A percentile compares a stretch with the other conserved stretches of the same genome.
Evolutionary conservation across 1,139 yeast genomes (phyloP).

Genomic region (Hemisphaericaspora xylofermentans): DNA sequence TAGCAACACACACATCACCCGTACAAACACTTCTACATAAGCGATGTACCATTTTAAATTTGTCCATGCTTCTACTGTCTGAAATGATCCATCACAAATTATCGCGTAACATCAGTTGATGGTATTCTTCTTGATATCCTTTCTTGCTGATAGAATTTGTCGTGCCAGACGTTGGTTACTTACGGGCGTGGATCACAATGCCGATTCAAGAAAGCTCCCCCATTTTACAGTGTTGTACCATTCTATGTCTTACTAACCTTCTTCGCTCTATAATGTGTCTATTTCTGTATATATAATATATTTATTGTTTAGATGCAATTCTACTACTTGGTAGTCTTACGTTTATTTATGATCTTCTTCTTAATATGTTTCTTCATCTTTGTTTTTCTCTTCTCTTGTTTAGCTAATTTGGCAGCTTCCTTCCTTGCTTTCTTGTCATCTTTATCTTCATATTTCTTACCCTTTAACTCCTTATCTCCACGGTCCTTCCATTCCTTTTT

Average conservation of each 20-base stretch:
- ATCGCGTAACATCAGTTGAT: too few relatives aligned
- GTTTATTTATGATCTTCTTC: constrained; percentile 69
- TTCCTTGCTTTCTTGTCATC: constrained; percentile 84
- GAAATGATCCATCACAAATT: too few relatives aligned
- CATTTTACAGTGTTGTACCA: neutral
- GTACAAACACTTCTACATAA: too few relatives aligned
- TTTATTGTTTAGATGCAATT: too few relatives aligned
- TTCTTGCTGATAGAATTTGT: too few relatives aligned
- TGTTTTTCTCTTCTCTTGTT: constrained; percentile 82
- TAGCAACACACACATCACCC: too few relatives aligned
- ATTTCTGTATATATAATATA: neutral
- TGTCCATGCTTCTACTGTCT: too few relatives aligned
- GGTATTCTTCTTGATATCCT: too few relatives aligned
- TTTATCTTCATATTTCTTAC: constrained; percentile 81
- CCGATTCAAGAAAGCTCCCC: too few relatives aligned
- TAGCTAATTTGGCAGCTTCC: constrained; percentile 76
- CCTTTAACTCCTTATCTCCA: constrained; percentile 44
- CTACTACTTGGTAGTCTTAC: constrained; percentile 27
- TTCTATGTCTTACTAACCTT: neutral
- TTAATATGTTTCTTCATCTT: constrained; percentile 92
- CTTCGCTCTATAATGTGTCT: neutral
- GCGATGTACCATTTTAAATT: too few relatives aligned
- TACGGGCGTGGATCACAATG: too few relatives aligned
- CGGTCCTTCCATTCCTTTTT: constrained; percentile 45
- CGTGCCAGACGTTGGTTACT: too few relatives aligned